These are phyloP conservation scores for Amylocystis lapponica DNA, from an alignment of 768 basidiomycete genomes.

Conservation along the genomic window DNA sequence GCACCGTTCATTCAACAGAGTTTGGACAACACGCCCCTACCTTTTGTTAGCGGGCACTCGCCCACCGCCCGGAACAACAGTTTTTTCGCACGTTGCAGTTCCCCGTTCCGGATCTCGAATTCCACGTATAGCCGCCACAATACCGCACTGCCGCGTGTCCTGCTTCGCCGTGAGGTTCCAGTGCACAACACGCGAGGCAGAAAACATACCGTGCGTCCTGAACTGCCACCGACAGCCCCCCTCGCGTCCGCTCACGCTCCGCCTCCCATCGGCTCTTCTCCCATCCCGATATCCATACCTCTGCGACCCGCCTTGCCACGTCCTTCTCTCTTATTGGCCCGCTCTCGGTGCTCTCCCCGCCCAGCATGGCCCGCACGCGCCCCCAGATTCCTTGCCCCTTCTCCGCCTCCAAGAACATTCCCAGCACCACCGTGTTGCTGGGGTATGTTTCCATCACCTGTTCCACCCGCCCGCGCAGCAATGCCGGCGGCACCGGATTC, in stretches of 20 bases:
- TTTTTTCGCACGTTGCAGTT: slow-evolving; percentile 59
- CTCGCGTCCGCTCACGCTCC: slow-evolving; percentile 67
- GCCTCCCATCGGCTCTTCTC: slow-evolving; percentile 64
- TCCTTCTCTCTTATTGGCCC: slow-evolving; percentile 43
- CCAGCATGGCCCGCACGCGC: slow-evolving; percentile 49
- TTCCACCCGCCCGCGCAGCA: slow-evolving; percentile 53
- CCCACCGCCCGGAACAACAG: slow-evolving; percentile 67
- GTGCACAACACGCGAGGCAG: not conserved
- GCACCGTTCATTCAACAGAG: not conserved
- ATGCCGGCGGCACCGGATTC: slow-evolving; percentile 49
- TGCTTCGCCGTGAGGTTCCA: slow-evolving; percentile 20
- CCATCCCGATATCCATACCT: slow-evolving; percentile 81
- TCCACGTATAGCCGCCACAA: slow-evolving; percentile 74
- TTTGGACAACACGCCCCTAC: slow-evolving; percentile 29
- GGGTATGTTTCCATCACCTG: slow-evolving; percentile 54
- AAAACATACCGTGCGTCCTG: slow-evolving; percentile 58
- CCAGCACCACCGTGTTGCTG: slow-evolving; percentile 65
- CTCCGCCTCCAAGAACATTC: slow-evolving; percentile 71
- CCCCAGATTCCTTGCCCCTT: slow-evolving; percentile 76
- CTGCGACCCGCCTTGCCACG: slow-evolving; percentile 52
- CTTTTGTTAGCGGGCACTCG: slow-evolving; percentile 74
- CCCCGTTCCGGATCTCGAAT: slow-evolving; percentile 64
- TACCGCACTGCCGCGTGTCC: slow-evolving; percentile 59
- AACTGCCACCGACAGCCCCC: slow-evolving; percentile 54
- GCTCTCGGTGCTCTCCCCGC: slow-evolving; percentile 36